Base-by-base conservation (phyloP, 2,329 filamentous ascomycete species). In the Fusarium chuoi region DNA sequence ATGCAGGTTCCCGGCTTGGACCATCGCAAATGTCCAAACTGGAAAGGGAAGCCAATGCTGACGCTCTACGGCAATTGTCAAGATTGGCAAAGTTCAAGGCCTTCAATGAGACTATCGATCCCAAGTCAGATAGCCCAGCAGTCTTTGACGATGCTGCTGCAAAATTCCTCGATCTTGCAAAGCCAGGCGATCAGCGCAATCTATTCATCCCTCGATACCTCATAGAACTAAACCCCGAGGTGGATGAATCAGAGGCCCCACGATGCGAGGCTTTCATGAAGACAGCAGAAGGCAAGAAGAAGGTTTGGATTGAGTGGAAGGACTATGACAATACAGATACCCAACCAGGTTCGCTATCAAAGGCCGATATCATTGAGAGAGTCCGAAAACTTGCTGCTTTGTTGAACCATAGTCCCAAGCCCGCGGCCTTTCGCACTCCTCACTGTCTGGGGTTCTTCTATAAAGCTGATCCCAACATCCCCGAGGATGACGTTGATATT, bases 371-470 rank as follows among this genome's bases (percentile, higher is more conserved):
- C 48, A 74, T 85, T 28, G 82, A 86, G 38, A 78, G 85, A 28
- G 84, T 87, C 5, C 79, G 81, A n/a, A 86, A 85, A 68, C 80
- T 88, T 12, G 85, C 85, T n/a, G 82, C 83, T 9, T 76, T 88
- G 24, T 80, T 88, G 12, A 83, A 86, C 63, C 84, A 86, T 69
- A 81, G 78, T 10, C 84, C 85, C 5, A 87, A 87, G 54, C 86
- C 86, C 3, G 82, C 85, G 54, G 84, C 84, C 1, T 89, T 89
- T 68, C 79, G 85, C 20, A 85, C 86, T 7, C 87, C 86, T 7
- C 84, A 86, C 48, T 88, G 87, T 62, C 78, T 88, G 0, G 87
- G 87, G 11, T 88, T 85, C 76, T 87, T 87, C 49, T 82, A 87
- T 75, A 85, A 86, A 71, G 81, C 79, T 14, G 80, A 83, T n/a